These are phyloP conservation scores for Penicilliopsis zonata DNA, from an alignment of 495 filamentous ascomycete species.

Conservation along the genomic window DNA sequence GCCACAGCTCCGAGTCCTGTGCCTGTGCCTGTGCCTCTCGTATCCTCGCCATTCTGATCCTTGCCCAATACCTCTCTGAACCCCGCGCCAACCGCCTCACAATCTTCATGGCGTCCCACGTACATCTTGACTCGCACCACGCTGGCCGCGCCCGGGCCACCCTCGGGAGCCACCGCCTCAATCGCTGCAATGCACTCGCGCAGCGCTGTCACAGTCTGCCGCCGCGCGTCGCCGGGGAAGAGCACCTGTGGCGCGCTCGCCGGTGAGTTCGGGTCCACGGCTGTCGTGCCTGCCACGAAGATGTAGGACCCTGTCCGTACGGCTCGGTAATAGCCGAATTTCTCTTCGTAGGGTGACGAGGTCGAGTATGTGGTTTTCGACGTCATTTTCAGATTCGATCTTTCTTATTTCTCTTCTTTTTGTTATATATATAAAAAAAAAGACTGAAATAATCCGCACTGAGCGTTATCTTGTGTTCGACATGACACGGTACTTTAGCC, in stretches of 20 bases:
- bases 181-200: slow-evolving; percentile 28
- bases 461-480: too few relatives aligned
- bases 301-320: slow-evolving; percentile 29
- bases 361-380: slow-evolving; percentile 22
- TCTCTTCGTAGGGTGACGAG: slow-evolving; percentile 29
- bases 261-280: slow-evolving; percentile 23
- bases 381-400: too few relatives aligned
- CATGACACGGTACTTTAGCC: too few relatives aligned
- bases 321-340: slow-evolving; percentile 35
- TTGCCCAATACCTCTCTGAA: slow-evolving; percentile 24
- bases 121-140: slow-evolving; percentile 31
- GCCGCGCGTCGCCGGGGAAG: slow-evolving; percentile 25
- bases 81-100: slow-evolving; percentile 17
- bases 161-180: slow-evolving; percentile 26
- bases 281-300: slow-evolving; percentile 36
- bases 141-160: slow-evolving; percentile 23
- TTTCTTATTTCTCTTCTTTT: too few relatives aligned
- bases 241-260: slow-evolving; percentile 19
- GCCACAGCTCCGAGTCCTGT: slow-evolving; percentile 23
- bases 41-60: too few relatives aligned
- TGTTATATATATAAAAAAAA: too few relatives aligned
- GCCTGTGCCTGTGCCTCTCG: too few relatives aligned
- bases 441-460: too few relatives aligned
- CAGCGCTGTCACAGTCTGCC: slow-evolving; percentile 26
- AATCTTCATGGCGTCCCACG: slow-evolving; percentile 23